A percentile compares a stretch with the other conserved stretches of the same genome.
Evolutionary conservation across 176 grass and related monocot genomes (phyloP).

Genomic region (Areca catechu): DNA sequence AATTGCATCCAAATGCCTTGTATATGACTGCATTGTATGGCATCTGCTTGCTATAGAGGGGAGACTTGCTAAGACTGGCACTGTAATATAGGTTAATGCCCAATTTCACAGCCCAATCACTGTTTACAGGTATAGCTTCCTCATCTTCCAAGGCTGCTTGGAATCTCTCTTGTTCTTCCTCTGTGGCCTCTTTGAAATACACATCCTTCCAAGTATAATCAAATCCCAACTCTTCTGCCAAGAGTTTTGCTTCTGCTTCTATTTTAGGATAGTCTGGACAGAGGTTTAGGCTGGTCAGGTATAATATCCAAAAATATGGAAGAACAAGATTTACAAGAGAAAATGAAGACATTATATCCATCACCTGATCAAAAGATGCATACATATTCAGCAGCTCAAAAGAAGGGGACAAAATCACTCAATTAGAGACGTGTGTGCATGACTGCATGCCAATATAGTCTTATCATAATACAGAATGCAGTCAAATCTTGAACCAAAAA

Average conservation of each 20-base stretch:
- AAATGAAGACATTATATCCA: too few relatives aligned
- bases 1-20: slow-evolving; percentile 55
- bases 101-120: slow-evolving; percentile 94
- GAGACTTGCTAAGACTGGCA: slow-evolving; percentile 80
- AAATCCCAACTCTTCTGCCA: slow-evolving; percentile 60
- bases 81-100: slow-evolving; percentile 94
- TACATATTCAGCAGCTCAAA: too few relatives aligned
- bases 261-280: slow-evolving; percentile 84
- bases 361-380: too few relatives aligned
- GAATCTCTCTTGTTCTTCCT: slow-evolving; percentile 52
- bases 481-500: too few relatives aligned
- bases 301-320: too few relatives aligned
- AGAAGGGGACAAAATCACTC: too few relatives aligned
- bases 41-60: slow-evolving; percentile 76
- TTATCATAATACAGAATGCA: too few relatives aligned
- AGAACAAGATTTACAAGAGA: too few relatives aligned
- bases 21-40: slow-evolving; percentile 85
- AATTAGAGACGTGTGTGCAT: too few relatives aligned
- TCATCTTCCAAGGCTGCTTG: slow-evolving; percentile 49
- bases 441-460: too few relatives aligned
- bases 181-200: slow-evolving; percentile 48
- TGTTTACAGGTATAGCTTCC: slow-evolving; percentile 58
- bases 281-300: neutral
- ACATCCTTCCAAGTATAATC: slow-evolving; percentile 61
- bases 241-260: slow-evolving; percentile 71